These are phyloP conservation scores for Chaetoceros tenuissimus DNA, from an alignment of 108 stramenopile species.

Conservation along the genomic window DNA sequence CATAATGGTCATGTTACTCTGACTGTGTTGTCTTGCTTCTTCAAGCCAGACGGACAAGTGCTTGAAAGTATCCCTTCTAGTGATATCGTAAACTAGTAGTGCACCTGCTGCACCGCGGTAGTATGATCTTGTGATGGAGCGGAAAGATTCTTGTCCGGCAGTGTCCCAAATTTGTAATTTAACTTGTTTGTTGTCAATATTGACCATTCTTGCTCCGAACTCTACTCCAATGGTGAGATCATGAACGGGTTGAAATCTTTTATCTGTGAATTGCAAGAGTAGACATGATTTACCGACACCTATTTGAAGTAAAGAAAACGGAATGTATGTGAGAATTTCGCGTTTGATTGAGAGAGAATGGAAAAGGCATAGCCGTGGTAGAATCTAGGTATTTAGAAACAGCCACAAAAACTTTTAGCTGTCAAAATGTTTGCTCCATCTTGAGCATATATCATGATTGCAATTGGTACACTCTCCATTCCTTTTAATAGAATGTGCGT, in stretches of 20 bases:
- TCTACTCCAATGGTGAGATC: conserved; percentile 99
- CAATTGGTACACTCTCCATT: too few relatives aligned
- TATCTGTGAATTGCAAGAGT: conserved; percentile 99
- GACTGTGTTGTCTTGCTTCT: conserved; percentile 95
- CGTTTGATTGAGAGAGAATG: background rate
- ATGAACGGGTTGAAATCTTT: conserved; percentile 98
- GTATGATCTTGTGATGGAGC: conserved; percentile 98
- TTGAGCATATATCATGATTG: conserved; percentile 1
- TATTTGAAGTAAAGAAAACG: conserved; percentile 16
- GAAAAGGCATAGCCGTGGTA: background rate
- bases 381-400: background rate
- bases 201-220: conserved; percentile 97
- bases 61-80: conserved; percentile 97
- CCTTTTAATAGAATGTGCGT: too few relatives aligned
- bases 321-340: conserved; percentile 4
- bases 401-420: background rate
- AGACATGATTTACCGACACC: conserved; percentile 99
- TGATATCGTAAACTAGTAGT: conserved; percentile 98
- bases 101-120: conserved; percentile 99
- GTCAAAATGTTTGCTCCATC: background rate
- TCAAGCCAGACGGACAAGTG: conserved; percentile 97
- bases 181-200: conserved; percentile 81
- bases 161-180: conserved; percentile 92
- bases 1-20: conserved; percentile 99
- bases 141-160: conserved; percentile 95